Conservation (phyloP, 164 flowering plant species). For the Vitis vinifera region ASM3070453v1 NC_081812.1:11630501-11631000, state of each 20-base stretch:
- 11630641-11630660: constrained; percentile 75
- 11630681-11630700: constrained; percentile 44
- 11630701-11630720: constrained; percentile 60
- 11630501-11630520: constrained; percentile 45
- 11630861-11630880: constrained; percentile 59
- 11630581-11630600: constrained; percentile 48
- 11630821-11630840: constrained; percentile 86
- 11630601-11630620: constrained; percentile 69
- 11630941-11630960: constrained; percentile 55
- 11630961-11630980: constrained; percentile 57
- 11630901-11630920: constrained; percentile 63
- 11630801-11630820: constrained; percentile 57
- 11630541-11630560: constrained; percentile 51
- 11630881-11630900: constrained; percentile 40
- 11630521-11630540: constrained; percentile 84
- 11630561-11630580: constrained; percentile 25
- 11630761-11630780: constrained; percentile 73
- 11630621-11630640: constrained; percentile 67
- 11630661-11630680: constrained; percentile 62
- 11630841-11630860: constrained; percentile 82
- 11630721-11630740: constrained; percentile 76
- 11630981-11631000: constrained; percentile 69
- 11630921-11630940: constrained; percentile 55
- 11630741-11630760: constrained; percentile 68
- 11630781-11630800: constrained; percentile 53